Evolutionary conservation across 371 early-diverging fungal species (phyloP).

Genomic region (Apophysomyces elegans): DNA sequence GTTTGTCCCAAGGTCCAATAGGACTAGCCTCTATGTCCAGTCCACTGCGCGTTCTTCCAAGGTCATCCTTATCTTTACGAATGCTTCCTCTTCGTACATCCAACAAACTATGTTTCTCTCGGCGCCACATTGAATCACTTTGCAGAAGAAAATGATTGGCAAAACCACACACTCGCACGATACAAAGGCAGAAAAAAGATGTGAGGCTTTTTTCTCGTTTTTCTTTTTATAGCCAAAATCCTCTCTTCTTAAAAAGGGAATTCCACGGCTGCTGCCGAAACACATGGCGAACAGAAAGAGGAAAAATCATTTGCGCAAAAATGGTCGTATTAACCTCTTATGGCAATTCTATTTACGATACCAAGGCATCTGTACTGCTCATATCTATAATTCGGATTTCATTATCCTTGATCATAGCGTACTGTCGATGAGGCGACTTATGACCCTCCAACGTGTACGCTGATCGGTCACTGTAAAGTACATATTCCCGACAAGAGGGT

Average conservation of each 20-base stretch:
- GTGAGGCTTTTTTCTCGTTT: too few relatives aligned
- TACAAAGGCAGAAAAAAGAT: not conserved
- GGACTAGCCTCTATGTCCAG: not conserved
- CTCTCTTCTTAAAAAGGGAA: not conserved
- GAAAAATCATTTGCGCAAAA: not conserved
- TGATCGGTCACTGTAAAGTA: slow-evolving; percentile 41
- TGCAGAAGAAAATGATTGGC: not conserved
- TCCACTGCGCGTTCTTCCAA: not conserved
- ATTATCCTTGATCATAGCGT: slow-evolving; percentile 42
- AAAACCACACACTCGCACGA: not conserved
- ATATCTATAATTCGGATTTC: slow-evolving; percentile 46
- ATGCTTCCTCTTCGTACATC: slow-evolving; percentile 1
- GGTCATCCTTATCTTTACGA: slow-evolving; percentile 1
- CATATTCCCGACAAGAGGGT: slow-evolving; percentile 55
- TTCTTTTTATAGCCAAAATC: too few relatives aligned
- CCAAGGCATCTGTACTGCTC: slow-evolving; percentile 38
- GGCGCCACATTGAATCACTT: not conserved
- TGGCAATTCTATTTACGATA: slow-evolving; percentile 20
- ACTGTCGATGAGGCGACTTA: slow-evolving; percentile 36
- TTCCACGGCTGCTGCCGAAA: slow-evolving; percentile 4
- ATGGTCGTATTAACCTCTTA: slow-evolving; percentile 2
- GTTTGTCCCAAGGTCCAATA: not conserved
- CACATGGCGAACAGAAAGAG: not conserved
- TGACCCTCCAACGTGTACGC: slow-evolving; percentile 22
- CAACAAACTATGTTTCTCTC: slow-evolving; percentile 8